phyloP scores from a whole-genome alignment of 2,329 filamentous ascomycete genomes.

The Rhinocladiella similis region DNA sequence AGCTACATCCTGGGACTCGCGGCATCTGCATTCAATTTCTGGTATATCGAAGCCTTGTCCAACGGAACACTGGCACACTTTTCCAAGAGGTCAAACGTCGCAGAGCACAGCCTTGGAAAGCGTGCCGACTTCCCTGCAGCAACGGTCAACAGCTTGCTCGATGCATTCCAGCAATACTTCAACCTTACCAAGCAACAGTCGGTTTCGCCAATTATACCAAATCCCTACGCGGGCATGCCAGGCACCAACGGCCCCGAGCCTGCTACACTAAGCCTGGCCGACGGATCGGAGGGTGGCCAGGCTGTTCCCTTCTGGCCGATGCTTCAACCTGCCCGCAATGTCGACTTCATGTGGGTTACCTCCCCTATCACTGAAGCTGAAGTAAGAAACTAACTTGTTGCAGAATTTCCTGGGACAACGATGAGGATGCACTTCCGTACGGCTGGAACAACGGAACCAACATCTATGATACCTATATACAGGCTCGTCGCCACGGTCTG shows the following conservation, averaged over 20 bases:
- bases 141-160: neutral
- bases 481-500: conserved; percentile 8
- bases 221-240: conserved; percentile 15
- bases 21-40: conserved; percentile 11
- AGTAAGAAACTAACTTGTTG: too few species aligned
- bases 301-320: conserved; percentile 23
- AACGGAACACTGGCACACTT: conserved; percentile 10
- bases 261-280: conserved; percentile 29
- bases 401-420: conserved; percentile 13
- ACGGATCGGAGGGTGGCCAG: conserved; percentile 36
- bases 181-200: conserved; percentile 1
- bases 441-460: conserved; percentile 19
- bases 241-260: conserved; percentile 3
- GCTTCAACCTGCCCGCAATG: conserved; percentile 10
- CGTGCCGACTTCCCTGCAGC: neutral
- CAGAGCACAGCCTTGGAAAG: neutral
- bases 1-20: conserved; percentile 7
- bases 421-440: conserved; percentile 6
- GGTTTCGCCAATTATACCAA: conserved; percentile 10
- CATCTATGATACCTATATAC: conserved; percentile 14
- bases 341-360: conserved; percentile 17
- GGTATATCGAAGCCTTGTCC: conserved; percentile 10
- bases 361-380: too few species aligned
- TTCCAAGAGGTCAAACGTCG: conserved; percentile 3
- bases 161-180: conserved; percentile 6